Conservation (phyloP, 306 rosid species). For the Ammopiptanthus mongolicus region DNA sequence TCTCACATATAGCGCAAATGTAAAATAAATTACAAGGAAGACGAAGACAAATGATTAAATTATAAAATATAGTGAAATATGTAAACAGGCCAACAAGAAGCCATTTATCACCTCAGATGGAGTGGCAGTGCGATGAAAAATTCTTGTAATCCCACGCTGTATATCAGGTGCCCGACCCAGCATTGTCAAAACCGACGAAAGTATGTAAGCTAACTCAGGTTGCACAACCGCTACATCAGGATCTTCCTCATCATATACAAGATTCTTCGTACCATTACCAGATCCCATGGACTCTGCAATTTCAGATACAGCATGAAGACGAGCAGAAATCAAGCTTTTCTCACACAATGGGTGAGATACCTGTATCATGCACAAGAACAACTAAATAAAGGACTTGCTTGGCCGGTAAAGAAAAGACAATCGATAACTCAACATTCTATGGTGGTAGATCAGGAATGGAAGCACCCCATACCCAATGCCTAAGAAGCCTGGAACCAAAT, state of each 20-base stretch:
- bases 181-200: conserved; percentile 64
- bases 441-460: not conserved
- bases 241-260: conserved; percentile 31
- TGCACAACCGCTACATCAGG: conserved; percentile 35
- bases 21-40: conserved; percentile 7
- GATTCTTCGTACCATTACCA: conserved; percentile 39
- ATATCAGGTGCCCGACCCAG: conserved; percentile 76
- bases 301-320: conserved; percentile 87
- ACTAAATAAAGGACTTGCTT: conserved; percentile 11
- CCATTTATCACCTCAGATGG: conserved; percentile 71
- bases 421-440: not conserved
- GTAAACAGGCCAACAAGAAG: conserved; percentile 15
- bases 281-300: conserved; percentile 83
- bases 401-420: conserved; percentile 1
- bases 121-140: conserved; percentile 74
- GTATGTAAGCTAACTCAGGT: conserved; percentile 48
- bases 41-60: conserved; percentile 5
- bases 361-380: conserved; percentile 49
- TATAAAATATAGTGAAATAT: conserved; percentile 7
- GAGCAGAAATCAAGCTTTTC: conserved; percentile 70
- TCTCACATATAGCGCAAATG: not conserved
- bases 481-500: conserved; percentile 89
- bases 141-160: conserved; percentile 92
- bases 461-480: conserved; percentile 68
- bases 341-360: conserved; percentile 85